phyloP scores from a whole-genome alignment of 139 green algal species.

The Picochlorum sp. region DNA sequence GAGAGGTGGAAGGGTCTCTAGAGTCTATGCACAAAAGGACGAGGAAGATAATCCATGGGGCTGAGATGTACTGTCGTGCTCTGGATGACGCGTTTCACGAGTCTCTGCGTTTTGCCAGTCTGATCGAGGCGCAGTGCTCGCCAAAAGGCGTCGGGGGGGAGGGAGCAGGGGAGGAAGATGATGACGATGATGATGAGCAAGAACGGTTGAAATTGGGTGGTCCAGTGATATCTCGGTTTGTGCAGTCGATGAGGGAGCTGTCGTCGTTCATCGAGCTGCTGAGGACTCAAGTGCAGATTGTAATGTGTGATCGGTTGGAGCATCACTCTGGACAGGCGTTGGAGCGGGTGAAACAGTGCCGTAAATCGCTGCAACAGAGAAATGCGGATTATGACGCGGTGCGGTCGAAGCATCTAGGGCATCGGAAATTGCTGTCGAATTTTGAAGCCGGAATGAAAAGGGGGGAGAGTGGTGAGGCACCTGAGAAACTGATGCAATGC shows the following conservation, averaged over 20 bases:
- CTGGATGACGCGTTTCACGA: slow-evolving; percentile 18
- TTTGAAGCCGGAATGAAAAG: background rate
- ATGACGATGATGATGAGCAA: slow-evolving; percentile 17
- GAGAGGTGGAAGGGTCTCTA: slow-evolving; percentile 27
- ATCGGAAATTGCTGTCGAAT: slow-evolving; percentile 14
- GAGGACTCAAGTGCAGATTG: slow-evolving; percentile 33
- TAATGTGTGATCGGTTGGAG: slow-evolving; percentile 42
- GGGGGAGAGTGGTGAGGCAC: background rate
- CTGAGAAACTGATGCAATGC: slow-evolving; percentile 25
- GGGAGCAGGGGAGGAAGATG: slow-evolving; percentile 21
- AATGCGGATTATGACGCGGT: slow-evolving; percentile 32
- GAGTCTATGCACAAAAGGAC: slow-evolving; percentile 31
- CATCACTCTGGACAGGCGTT: slow-evolving; percentile 13
- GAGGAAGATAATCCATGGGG: slow-evolving; percentile 22
- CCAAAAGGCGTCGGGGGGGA: slow-evolving; percentile 32
- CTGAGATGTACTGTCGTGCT: slow-evolving; percentile 33
- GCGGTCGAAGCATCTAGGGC: slow-evolving; percentile 34
- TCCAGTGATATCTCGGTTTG: slow-evolving; percentile 20
- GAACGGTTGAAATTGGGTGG: background rate
- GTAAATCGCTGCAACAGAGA: slow-evolving; percentile 18
- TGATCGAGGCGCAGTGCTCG: slow-evolving; percentile 30
- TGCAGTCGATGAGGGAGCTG: slow-evolving; percentile 38
- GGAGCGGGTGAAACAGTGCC: slow-evolving; percentile 16
- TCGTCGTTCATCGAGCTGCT: slow-evolving; percentile 35
- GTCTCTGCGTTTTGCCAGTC: slow-evolving; percentile 28